Base-by-base conservation (phyloP, 306 rosid genomes). In the Begonia masoniana region DNA sequence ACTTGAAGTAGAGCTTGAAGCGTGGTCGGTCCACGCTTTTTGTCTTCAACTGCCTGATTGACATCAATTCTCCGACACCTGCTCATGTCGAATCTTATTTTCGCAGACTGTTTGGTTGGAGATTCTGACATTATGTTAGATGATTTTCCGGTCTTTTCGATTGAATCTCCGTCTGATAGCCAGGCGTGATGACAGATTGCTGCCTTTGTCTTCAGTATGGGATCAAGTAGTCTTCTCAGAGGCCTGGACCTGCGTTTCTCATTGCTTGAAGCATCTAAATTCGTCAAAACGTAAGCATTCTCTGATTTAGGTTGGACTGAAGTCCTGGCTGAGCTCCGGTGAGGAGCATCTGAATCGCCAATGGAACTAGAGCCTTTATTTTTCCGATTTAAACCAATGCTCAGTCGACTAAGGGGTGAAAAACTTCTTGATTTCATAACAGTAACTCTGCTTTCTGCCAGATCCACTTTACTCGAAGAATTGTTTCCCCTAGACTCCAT, bases 221-320 rank as follows among this genome's bases (percentile, higher is more conserved):
- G 96, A 60, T 83, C 84, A 53, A 92, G 81, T 59, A 92, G 74
- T 68, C 99, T 74, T 74, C 94, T 79, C 56, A 92, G 74, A 66
- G 99, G 99, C 67, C 96, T 85, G 35, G 93, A 81, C 79, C 78
- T 70, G 67, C 68, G 69, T 54, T 77, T 81, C 36, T 76, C 87
- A 50, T 51, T 67, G 64, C 62, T 73, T 26, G 82, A 31, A 7
- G 39, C 39, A 31, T 31, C 39, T 0, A 31, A 31, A 6, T 7
- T 31, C 0, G 8, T 31, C 3, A 9, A 31, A 31, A 7, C 39
- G 7, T 5, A 31, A 7, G 39, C 7, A 31, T 31, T 31, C 39
- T 7, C 39, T 31, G 39, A 31, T 31, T 31, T 6, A 7, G 39
- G 39, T 7, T 31, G 7, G 9, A 31, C 39, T 5, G 39, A 31